phyloP scores from a whole-genome alignment of 108 stramenopile genomes.

The Conticribra guillardii region DNA sequence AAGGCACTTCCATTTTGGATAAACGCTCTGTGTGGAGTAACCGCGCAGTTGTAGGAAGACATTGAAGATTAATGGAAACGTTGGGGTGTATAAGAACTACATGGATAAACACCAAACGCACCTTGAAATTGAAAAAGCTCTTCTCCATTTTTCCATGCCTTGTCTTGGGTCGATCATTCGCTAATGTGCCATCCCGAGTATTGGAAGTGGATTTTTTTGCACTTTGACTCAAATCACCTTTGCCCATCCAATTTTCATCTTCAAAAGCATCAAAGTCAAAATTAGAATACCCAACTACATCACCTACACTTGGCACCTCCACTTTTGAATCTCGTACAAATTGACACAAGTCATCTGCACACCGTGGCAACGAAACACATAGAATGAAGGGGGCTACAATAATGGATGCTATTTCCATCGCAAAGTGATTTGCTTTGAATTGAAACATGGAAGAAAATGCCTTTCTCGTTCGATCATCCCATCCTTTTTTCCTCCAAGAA shows the following conservation, averaged over 20 bases:
- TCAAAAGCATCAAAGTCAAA: slow-evolving; percentile 91
- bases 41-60: too few relatives aligned
- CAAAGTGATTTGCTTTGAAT: slow-evolving; percentile 85
- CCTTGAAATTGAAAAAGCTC: slow-evolving; percentile 77
- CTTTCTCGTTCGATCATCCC: slow-evolving; percentile 67
- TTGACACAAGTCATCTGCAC: slow-evolving; percentile 82
- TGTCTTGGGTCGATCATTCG: slow-evolving; percentile 55
- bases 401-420: slow-evolving; percentile 77
- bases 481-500: slow-evolving; percentile 72
- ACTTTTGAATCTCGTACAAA: slow-evolving; percentile 82
- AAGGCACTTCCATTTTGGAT: slow-evolving; percentile 73
- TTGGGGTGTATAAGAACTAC: too few relatives aligned
- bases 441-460: slow-evolving; percentile 79
- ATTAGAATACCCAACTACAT: slow-evolving; percentile 90
- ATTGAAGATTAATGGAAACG: too few relatives aligned
- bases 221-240: slow-evolving; percentile 12
- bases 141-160: slow-evolving; percentile 86
- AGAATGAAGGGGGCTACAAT: slow-evolving; percentile 91
- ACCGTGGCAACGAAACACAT: slow-evolving; percentile 80
- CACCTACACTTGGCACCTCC: slow-evolving; percentile 85
- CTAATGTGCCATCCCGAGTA: background rate
- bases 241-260: slow-evolving; percentile 81
- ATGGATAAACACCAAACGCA: background rate
- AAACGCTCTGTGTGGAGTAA: slow-evolving; percentile 20
- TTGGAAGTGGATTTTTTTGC: background rate